Conservation (phyloP, 1,284 basidiomycete genomes). For the Rhodotorula glutinis region DNA sequence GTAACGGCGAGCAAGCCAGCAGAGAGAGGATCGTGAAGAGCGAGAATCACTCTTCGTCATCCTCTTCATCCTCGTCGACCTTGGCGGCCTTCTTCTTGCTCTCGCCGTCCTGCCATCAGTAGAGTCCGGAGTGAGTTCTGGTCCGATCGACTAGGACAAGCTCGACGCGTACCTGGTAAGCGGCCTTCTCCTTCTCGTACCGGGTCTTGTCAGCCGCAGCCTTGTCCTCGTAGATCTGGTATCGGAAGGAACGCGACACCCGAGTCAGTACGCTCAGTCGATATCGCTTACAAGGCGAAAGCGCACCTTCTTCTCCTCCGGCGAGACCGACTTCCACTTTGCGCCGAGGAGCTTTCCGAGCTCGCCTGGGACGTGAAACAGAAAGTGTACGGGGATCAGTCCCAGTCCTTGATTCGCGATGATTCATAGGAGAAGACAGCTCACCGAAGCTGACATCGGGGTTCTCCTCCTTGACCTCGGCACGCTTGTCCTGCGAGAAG, state of each 20-base stretch:
- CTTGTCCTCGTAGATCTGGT: slow-evolving; percentile 86
- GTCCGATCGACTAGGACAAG: too few relatives aligned
- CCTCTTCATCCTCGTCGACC: slow-evolving; percentile 21
- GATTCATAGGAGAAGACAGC: slow-evolving; percentile 33
- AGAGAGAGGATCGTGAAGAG: background rate
- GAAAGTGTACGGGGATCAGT: background rate
- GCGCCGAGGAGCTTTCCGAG: slow-evolving; percentile 81
- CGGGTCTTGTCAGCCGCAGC: slow-evolving; percentile 75
- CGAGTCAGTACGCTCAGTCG: background rate
- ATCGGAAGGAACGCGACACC: too few relatives aligned
- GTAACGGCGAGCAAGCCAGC: background rate
- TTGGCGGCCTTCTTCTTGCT: slow-evolving; percentile 20
- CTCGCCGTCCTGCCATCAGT: background rate
- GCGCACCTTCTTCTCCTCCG: slow-evolving; percentile 76
- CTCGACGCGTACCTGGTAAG: slow-evolving; percentile 60
- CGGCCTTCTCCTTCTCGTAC: slow-evolving; percentile 74
- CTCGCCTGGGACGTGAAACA: slow-evolving; percentile 56
- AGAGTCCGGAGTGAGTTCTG: background rate
- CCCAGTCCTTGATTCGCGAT: background rate
- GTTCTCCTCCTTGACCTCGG: slow-evolving; percentile 92
- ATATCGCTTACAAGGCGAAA: too few relatives aligned
- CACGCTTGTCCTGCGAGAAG: slow-evolving; percentile 93
- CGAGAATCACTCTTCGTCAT: slow-evolving; percentile 18
- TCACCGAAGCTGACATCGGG: slow-evolving; percentile 86
- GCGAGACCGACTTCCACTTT: slow-evolving; percentile 84